phyloP scores from a whole-genome alignment of 1,284 basidiomycete genomes.

The Malassezia japonica region DNA sequence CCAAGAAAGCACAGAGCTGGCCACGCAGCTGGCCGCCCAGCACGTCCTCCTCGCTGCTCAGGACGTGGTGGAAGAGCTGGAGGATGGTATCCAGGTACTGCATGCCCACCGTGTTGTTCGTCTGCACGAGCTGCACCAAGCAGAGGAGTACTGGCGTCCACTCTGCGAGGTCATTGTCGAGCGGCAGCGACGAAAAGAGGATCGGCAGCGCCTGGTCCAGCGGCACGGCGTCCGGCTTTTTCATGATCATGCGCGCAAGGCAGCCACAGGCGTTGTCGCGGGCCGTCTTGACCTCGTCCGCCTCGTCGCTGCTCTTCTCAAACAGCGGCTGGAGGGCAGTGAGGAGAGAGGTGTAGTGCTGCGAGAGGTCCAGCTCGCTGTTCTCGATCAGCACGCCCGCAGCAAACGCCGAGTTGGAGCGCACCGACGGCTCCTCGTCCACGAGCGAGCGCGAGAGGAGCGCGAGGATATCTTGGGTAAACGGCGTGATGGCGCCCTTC shows the following conservation, averaged over 20 bases:
- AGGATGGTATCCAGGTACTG: constrained; percentile 71
- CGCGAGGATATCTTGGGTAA: constrained; percentile 57
- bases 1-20: constrained; percentile 56
- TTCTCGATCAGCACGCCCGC: constrained; percentile 84
- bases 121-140: constrained; percentile 76
- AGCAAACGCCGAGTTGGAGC: constrained; percentile 92
- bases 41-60: constrained; percentile 52
- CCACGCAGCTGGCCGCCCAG: constrained; percentile 51
- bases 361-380: constrained; percentile 69
- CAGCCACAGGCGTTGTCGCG: constrained; percentile 93
- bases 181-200: constrained; percentile 70
- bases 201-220: constrained; percentile 76
- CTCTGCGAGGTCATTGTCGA: constrained; percentile 70
- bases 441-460: constrained; percentile 56
- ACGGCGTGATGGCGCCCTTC: constrained; percentile 74
- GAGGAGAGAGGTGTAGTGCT: constrained; percentile 73
- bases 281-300: constrained; percentile 65
- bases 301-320: constrained; percentile 54
- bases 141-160: constrained; percentile 69
- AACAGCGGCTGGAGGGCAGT: constrained; percentile 75
- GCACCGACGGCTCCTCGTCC: constrained; percentile 81
- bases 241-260: constrained; percentile 75
- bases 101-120: constrained; percentile 60
- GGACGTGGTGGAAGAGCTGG: constrained; percentile 69
- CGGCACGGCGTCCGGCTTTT: constrained; percentile 71